Percentiles rank a stretch among this genome's conserved stretches.
Conservation (phyloP, 2,329 filamentous ascomycete genomes). For the Colletotrichum tropicicola region DNA sequence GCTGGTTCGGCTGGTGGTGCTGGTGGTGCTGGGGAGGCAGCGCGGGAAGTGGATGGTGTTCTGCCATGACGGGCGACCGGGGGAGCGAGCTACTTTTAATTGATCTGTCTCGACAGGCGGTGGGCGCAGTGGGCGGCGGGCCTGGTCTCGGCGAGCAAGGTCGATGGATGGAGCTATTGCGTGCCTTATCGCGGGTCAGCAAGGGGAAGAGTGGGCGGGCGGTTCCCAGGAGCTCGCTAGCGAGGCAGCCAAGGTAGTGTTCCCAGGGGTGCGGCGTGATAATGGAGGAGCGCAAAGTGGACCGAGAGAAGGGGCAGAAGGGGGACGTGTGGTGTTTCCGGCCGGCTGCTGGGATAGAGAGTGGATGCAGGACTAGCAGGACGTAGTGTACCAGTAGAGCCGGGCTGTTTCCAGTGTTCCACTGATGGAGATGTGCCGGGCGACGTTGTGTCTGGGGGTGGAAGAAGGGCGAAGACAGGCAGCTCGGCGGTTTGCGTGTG, state of each 20-base stretch:
- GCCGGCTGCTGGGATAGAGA: slow-evolving; percentile 16
- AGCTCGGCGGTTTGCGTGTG: neutral
- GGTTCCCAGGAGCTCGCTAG: slow-evolving; percentile 25
- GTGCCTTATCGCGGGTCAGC: slow-evolving; percentile 31
- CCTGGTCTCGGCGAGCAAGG: slow-evolving; percentile 28
- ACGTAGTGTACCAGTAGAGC: slow-evolving; percentile 11
- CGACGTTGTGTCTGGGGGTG: neutral
- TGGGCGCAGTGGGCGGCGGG: slow-evolving; percentile 17
- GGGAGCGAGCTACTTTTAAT: slow-evolving; percentile 43
- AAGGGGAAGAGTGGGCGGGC: slow-evolving; percentile 30
- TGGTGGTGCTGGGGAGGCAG: slow-evolving; percentile 35
- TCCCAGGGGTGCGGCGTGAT: slow-evolving; percentile 22
- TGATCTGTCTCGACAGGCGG: slow-evolving; percentile 34
- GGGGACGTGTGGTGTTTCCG: slow-evolving; percentile 24
- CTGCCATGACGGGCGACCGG: slow-evolving; percentile 46
- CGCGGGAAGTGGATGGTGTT: slow-evolving; percentile 29
- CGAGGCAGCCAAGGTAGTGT: slow-evolving; percentile 27
- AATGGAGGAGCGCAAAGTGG: slow-evolving; percentile 20
- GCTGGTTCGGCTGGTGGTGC: slow-evolving; percentile 31
- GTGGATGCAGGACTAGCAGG: slow-evolving; percentile 23
- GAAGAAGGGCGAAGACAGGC: neutral
- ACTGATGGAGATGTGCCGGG: slow-evolving; percentile 14
- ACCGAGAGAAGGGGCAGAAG: slow-evolving; percentile 21
- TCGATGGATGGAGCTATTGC: slow-evolving; percentile 29
- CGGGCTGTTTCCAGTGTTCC: slow-evolving; percentile 23